These are phyloP conservation scores for Dendrocalamus sinicus DNA, from an alignment of 176 grass and related monocot genomes.

Conservation along the genomic window DNA sequence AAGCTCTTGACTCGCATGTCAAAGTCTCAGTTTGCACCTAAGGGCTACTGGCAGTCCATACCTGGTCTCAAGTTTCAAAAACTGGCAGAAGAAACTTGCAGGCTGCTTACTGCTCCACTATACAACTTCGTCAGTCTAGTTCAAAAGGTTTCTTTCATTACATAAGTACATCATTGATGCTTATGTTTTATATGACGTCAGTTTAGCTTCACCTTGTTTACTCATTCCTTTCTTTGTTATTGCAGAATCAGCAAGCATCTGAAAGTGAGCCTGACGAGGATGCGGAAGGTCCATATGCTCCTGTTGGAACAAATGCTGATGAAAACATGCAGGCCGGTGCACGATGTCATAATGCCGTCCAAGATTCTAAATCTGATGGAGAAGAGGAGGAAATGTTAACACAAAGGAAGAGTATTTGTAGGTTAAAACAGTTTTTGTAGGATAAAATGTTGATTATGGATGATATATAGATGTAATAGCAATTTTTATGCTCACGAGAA, in stretches of 20 bases:
- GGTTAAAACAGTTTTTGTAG: conserved; percentile 22
- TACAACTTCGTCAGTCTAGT: conserved; percentile 63
- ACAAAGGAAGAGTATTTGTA: conserved; percentile 54
- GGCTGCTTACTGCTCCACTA: conserved; percentile 69
- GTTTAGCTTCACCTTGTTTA: conserved; percentile 27
- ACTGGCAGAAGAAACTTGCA: conserved; percentile 83
- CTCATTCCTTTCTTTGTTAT: conserved; percentile 36
- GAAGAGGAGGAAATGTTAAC: conserved; percentile 58
- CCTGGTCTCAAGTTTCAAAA: conserved; percentile 78
- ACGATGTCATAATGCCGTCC: conserved; percentile 34
- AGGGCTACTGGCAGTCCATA: conserved; percentile 64
- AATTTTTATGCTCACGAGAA: neutral
- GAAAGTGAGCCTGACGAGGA: conserved; percentile 54
- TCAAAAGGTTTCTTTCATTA: conserved; percentile 55
- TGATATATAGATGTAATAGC: neutral
- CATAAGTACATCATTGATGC: conserved; percentile 8
- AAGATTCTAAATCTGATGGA: conserved; percentile 53
- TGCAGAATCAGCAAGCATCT: conserved; percentile 64
- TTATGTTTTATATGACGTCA: neutral
- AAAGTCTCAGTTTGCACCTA: conserved; percentile 78
- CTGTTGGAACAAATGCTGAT: conserved; percentile 48
- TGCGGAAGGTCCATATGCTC: conserved; percentile 48
- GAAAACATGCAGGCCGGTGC: conserved; percentile 37
- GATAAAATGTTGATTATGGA: neutral
- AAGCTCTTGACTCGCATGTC: conserved; percentile 74